Base-by-base conservation (phyloP, 129 eudicot genomes). In the Smallanthus sonchifolius region DNA sequence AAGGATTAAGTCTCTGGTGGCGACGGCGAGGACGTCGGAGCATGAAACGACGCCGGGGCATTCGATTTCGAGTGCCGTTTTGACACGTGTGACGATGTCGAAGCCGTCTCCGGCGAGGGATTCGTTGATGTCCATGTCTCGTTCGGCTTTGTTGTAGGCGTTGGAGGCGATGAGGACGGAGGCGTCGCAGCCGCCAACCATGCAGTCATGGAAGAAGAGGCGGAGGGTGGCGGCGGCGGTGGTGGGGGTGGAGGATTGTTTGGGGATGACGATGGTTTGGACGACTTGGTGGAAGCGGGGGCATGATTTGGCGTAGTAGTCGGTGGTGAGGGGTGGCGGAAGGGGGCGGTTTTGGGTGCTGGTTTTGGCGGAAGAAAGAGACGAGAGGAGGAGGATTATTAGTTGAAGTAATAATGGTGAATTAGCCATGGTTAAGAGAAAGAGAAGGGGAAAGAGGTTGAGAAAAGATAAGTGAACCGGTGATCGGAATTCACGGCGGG, bases 171-270 rank as follows among this genome's bases (percentile, higher is more conserved):
- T 66, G 32, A 89, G 81, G 70, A 87, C 84, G 19, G 91, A 89
- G 7, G 84, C 89, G 67, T 89, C 96, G 20, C 96, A 89, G 37
- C 96, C 96, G 0, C 72, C 82, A 1, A 88, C 86, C 91, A 89
- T 83, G 75, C 96, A 89, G 52, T 89, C 96, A 34, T 89, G 96
- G 84, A 89, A 86, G 81, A 86, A 86, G 54, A 83, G 69, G 35
- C 91, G 88, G 72, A 88, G 89, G 72, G 81, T 79, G 78, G 91
- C 95, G 11, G 91, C 96, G 0, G 96, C 96, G 52, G 96, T 84
- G 78, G 91, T 86, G 36, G 96, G 89, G 69, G 8, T 51, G 55
- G 73, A 10, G 0, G 68, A 8, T 75, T 88, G 94, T 57, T 85
- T 88, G 0, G 81, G 76, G 34, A 76, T 67, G 54, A 80, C 72